These are phyloP conservation scores for Penicillium desertorum DNA, from an alignment of 495 filamentous ascomycete species.

Conservation along the genomic window DNA sequence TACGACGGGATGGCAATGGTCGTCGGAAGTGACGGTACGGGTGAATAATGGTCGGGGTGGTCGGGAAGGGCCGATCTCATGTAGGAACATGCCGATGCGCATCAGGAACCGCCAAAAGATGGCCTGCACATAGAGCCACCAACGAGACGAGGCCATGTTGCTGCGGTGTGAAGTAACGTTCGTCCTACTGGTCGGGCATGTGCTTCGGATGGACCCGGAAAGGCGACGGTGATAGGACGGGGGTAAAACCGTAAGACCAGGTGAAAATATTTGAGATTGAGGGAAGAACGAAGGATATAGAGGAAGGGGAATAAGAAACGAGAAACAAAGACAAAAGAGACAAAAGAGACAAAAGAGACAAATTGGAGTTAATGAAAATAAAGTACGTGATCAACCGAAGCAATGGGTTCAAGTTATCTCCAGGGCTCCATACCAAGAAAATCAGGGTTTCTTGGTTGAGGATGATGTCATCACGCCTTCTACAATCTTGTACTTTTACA, in stretches of 20 bases:
- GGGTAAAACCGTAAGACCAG: background rate
- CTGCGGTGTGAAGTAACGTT: conserved; percentile 2
- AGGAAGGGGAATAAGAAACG: too few relatives aligned
- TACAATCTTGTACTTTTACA: too few relatives aligned
- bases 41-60: conserved; percentile 68
- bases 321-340: background rate
- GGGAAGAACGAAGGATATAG: background rate
- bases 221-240: background rate
- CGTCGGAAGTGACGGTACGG: conserved; percentile 59
- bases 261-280: background rate
- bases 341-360: background rate
- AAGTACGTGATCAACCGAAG: background rate
- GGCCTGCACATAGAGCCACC: conserved; percentile 71
- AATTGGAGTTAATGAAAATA: background rate
- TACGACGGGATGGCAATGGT: conserved; percentile 52
- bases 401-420: background rate
- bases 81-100: conserved; percentile 74
- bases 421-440: conserved; percentile 9
- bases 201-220: conserved; percentile 7
- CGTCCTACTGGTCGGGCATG: background rate
- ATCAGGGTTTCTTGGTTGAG: conserved; percentile 7
- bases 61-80: conserved; percentile 64
- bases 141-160: conserved; percentile 54
- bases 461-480: conserved; percentile 10
- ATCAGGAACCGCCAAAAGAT: conserved; percentile 76